phyloP scores from a whole-genome alignment of 495 filamentous ascomycete genomes.

The Achaetomiella virescens region DNA sequence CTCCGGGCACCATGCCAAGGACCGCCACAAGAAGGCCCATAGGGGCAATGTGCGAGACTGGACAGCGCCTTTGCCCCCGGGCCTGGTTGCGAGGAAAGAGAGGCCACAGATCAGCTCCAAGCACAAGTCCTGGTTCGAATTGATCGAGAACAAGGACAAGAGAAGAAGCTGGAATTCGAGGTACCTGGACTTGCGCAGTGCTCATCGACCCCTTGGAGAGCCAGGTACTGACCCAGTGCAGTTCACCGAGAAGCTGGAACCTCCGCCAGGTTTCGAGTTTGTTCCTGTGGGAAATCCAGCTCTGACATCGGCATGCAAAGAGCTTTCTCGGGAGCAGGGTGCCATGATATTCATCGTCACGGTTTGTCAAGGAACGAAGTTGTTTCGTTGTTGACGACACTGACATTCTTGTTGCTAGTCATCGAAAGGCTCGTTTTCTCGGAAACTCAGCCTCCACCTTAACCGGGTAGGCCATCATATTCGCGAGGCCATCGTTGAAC shows the following conservation, averaged over 20 bases:
- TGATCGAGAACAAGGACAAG: constrained; percentile 49
- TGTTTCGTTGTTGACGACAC: background rate
- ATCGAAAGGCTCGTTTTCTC: constrained; percentile 2
- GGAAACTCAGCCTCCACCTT: constrained; percentile 44
- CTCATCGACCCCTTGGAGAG: background rate
- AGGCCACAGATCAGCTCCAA: constrained; percentile 37
- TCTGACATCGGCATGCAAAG: constrained; percentile 71
- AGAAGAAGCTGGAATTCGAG: constrained; percentile 49
- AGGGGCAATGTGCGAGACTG: constrained; percentile 26
- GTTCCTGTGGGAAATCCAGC: constrained; percentile 75
- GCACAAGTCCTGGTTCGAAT: constrained; percentile 49
- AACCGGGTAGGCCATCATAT: constrained; percentile 79
- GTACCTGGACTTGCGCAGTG: constrained; percentile 21
- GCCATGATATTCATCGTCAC: constrained; percentile 72
- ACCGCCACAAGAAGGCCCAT: constrained; percentile 28
- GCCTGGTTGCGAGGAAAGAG: constrained; percentile 25
- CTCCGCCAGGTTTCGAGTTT: constrained; percentile 76
- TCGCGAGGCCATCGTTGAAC: constrained; percentile 44
- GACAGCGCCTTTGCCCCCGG: constrained; percentile 28
- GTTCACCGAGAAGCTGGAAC: constrained; percentile 38
- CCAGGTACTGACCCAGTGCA: constrained; percentile 27
- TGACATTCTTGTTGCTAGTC: constrained; percentile 16
- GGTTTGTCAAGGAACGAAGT: constrained; percentile 43
- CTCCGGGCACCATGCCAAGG: constrained; percentile 27
- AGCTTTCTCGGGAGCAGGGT: constrained; percentile 62